Percentiles rank a stretch among this genome's conserved stretches.
Conservation (phyloP, 768 basidiomycete genomes). For the Termitomyces bulborhizus region DNA sequence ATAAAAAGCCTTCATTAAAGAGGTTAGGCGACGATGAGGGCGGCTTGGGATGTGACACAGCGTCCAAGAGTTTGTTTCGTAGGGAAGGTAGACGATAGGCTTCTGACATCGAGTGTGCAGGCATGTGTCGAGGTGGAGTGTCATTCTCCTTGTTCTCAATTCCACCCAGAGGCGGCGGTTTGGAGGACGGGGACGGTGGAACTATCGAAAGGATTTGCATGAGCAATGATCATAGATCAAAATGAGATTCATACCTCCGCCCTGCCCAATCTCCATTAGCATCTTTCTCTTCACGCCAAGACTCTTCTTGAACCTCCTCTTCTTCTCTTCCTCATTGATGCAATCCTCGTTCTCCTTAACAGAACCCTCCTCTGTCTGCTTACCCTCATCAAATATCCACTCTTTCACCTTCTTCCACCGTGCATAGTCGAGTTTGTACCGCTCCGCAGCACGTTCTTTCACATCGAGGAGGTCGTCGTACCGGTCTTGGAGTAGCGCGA, state of each 20-base stretch:
- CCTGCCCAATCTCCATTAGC: constrained; percentile 16
- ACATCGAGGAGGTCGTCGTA: constrained; percentile 40
- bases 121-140: constrained; percentile 9
- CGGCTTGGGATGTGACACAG: constrained; percentile 1
- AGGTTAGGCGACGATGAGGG: constrained; percentile 3
- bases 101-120: background rate
- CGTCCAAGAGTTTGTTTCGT: constrained; percentile 5
- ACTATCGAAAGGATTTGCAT: background rate
- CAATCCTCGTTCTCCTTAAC: constrained; percentile 10
- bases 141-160: constrained; percentile 22
- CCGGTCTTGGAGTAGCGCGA: constrained; percentile 28
- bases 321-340: constrained; percentile 23
- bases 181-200: background rate
- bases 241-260: background rate
- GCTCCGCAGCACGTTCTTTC: constrained; percentile 37
- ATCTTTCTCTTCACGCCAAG: constrained; percentile 18
- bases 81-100: background rate
- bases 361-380: constrained; percentile 14
- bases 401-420: constrained; percentile 42
- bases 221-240: background rate
- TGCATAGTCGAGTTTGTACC: constrained; percentile 47
- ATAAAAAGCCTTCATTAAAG: constrained; percentile 1
- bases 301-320: constrained; percentile 14
- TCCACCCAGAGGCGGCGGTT: constrained; percentile 18
- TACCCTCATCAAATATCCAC: constrained; percentile 34